These are phyloP conservation scores for Solanum lycopersicoides DNA, from an alignment of 257 asterid genomes.

Conservation along the genomic window DNA sequence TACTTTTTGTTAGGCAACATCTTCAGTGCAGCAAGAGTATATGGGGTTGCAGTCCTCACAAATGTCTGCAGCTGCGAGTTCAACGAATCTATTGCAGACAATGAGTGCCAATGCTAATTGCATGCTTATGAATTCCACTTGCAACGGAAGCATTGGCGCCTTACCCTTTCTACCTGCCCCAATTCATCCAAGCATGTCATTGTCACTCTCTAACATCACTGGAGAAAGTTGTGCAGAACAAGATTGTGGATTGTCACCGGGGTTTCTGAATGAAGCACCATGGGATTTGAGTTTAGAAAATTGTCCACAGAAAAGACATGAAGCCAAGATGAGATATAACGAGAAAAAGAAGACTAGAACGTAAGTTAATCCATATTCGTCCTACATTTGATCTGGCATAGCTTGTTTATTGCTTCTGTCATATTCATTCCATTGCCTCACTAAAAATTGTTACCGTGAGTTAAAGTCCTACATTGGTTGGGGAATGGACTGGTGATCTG, in stretches of 20 bases:
- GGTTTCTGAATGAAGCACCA: conserved; percentile 35
- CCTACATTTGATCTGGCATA: not conserved
- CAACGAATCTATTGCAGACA: conserved; percentile 29
- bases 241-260: conserved; percentile 55
- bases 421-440: not conserved
- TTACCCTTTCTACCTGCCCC: conserved; percentile 38
- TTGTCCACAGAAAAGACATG: conserved; percentile 58
- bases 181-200: conserved; percentile 28
- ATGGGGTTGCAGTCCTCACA: conserved; percentile 22
- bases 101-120: not conserved
- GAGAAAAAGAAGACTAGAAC: conserved; percentile 77
- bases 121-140: conserved; percentile 35
- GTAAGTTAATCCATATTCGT: conserved; percentile 18
- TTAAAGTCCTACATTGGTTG: not conserved
- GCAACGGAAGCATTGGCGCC: conserved; percentile 16
- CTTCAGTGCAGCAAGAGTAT: conserved; percentile 46
- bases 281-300: conserved; percentile 54
- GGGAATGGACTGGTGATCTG: not conserved
- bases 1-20: conserved; percentile 30
- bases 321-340: conserved; percentile 80
- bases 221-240: conserved; percentile 53
- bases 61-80: conserved; percentile 7
- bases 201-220: conserved; percentile 38
- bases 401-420: not conserved
- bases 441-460: not conserved